Evolutionary conservation across 2,329 filamentous ascomycete genomes (phyloP), one percentile per base, ranked within the genome.

Genomic region (Arthrobotrys entomopaga): DNA sequence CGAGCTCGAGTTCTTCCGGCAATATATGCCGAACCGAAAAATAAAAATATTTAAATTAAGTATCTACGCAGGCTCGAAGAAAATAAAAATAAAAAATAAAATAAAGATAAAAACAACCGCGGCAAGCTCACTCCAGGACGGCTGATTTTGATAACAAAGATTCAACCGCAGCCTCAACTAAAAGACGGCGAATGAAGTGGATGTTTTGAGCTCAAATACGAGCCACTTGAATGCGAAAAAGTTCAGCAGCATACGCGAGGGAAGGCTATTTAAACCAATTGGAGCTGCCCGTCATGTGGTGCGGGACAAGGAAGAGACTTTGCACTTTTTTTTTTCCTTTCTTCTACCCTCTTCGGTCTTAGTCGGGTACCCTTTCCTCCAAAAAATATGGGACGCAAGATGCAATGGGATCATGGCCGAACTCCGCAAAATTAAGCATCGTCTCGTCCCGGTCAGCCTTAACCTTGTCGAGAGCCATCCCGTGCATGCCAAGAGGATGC

Each of bases 391-490:
- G 60, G 54, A 61, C n/a, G 58, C 50, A 64, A 16, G 49, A 49
- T 59, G 46, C 66, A 65, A 59, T 56, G 29, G 53, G 53, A 19
- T 53, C 46, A 20, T 56, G 42, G 60, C 60, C 67, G 54, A 61
- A 65, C 20, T 57, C 67, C 56, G 49, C 60, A 54, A 16, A 50
- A 54, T 46, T 60, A 65, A 65, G 67, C 52, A 57, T 46, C 52
- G 13, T 38, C 46, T 20, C 24, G 54, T 22, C 59, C 61, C 22
- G 22, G 22, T 61, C 56, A 65, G 61, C 52, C 61, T 49, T 57
- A 65, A 59, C 54, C 61, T 61, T 40, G 56, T 46, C 42, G 52
- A 53, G 48, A 65, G 60, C 60, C 54, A 59, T 65, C 60, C 69
- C 60, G 54, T 61, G 53, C 48, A 65, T 1, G 59, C 29, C 56